Evolutionary conservation across 2,329 filamentous ascomycete genomes (phyloP), one percentile per base, ranked within the genome.

Genomic region (Ophiostoma triangulosporum): DNA sequence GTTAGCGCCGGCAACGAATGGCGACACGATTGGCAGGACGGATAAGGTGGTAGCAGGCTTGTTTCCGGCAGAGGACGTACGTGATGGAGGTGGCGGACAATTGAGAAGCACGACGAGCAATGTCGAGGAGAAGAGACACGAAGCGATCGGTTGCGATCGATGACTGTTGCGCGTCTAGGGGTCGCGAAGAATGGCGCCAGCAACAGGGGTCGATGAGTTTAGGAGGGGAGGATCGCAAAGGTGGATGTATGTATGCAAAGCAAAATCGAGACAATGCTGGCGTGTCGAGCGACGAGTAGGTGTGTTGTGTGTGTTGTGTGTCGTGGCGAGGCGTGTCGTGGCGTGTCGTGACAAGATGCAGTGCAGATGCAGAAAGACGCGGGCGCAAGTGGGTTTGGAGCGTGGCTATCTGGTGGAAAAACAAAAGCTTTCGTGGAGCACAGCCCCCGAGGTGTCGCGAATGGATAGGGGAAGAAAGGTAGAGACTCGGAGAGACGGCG

Each of bases 381-480:
- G 36, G 46, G 43, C 50, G 54, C 54, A 48, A 52, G 35, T 24
- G 22, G 33, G 5, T 50, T 33, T 35, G 43, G 43, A 35, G 49
- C 50, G 53, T 48, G 33, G 53, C 43, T 55, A 55, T 55, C 27
- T 43, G 43, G 49, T 36, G 51, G 38, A 22, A 22, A 45, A 31
- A 22, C 33, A 43, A 48, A 29, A 43, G 33, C 22, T 20, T 17
- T 33, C 33, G 53, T 43, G 20, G 40, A 49, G 38, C 9, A 50
- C 35, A 35, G 36, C 35, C 17, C 17, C 49, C 32, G 14, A 15
- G 26, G 24, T 26, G 17, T 14, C 22, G 43, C 38, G 31, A 20
- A 35, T 26, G 14, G 29, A n/a, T 24, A 43, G 29, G 11, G 29
- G 52, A 35, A 12, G 12, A n/a, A n/a, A 38, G 52, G 20, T 17